phyloP scores from a whole-genome alignment of 2,329 filamentous ascomycete species.

The Cladophialophora yegresii region DNA sequence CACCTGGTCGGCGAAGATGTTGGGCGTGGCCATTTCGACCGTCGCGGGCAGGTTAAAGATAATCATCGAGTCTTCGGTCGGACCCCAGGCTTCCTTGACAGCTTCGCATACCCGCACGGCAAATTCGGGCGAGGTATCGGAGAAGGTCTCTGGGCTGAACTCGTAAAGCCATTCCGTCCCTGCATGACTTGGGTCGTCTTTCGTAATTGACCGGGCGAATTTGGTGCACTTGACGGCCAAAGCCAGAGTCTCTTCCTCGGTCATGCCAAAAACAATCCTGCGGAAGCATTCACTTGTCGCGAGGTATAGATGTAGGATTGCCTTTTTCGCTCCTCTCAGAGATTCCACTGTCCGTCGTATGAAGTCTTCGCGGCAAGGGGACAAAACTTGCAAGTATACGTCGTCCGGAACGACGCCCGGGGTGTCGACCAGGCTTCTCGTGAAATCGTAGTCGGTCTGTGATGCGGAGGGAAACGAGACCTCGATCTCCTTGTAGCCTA shows the following conservation, averaged over 20 bases:
- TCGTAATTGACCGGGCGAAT: conserved; percentile 85
- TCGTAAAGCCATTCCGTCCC: conserved; percentile 60
- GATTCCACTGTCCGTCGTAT: conserved; percentile 88
- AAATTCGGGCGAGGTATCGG: conserved; percentile 83
- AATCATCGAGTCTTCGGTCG: conserved; percentile 71
- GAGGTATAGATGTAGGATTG: conserved; percentile 91
- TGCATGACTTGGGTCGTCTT: conserved; percentile 64
- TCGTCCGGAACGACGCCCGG: conserved; percentile 82
- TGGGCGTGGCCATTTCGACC: conserved; percentile 91
- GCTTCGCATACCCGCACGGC: conserved; percentile 83
- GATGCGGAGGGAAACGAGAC: conserved; percentile 94
- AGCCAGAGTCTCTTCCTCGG: conserved; percentile 76
- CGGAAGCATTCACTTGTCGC: conserved; percentile 96
- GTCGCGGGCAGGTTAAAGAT: conserved; percentile 98
- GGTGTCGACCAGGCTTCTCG: conserved; percentile 79
- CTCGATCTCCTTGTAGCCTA: conserved; percentile 98
- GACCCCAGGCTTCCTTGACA: conserved; percentile 91
- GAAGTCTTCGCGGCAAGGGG: conserved; percentile 87
- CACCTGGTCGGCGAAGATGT: conserved; percentile 93
- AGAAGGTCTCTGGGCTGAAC: conserved; percentile 67
- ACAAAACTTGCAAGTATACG: conserved; percentile 88
- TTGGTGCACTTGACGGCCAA: conserved; percentile 83
- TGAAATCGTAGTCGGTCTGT: conserved; percentile 95
- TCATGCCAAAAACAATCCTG: conserved; percentile 83
- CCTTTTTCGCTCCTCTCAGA: conserved; percentile 85